Conservation (phyloP, 2,329 filamentous ascomycete genomes). For the Penicillium freii region DNA sequence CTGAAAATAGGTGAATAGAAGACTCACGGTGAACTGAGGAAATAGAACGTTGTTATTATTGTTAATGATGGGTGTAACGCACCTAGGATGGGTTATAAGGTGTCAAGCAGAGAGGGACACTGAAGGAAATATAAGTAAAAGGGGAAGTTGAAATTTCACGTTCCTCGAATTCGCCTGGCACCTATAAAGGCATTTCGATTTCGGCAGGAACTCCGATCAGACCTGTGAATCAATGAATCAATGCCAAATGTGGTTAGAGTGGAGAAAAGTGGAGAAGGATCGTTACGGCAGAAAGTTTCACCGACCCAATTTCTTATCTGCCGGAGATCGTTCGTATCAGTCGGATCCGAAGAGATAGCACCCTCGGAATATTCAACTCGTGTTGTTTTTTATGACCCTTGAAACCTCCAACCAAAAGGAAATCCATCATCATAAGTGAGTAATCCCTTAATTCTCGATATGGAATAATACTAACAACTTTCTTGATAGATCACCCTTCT, state of each 20-base stretch:
- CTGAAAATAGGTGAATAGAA: background rate
- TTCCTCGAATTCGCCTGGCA: background rate
- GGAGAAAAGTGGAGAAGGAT: background rate
- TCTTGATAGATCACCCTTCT: background rate
- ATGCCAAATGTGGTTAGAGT: background rate
- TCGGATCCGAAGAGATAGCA: slow-evolving; percentile 2
- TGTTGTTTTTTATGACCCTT: background rate
- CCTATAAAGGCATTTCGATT: background rate
- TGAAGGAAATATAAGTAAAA: background rate
- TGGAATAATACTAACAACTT: background rate
- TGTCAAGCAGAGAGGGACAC: background rate
- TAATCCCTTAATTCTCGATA: background rate
- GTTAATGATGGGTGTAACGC: background rate
- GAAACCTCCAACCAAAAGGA: background rate
- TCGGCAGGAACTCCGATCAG: background rate
- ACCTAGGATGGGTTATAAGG: background rate
- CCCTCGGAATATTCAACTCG: background rate
- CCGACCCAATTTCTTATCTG: background rate
- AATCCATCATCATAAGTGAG: background rate
- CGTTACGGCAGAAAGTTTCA: background rate
- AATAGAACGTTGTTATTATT: background rate
- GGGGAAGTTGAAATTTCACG: background rate
- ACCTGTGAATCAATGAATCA: background rate
- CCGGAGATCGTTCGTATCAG: slow-evolving; percentile 3
- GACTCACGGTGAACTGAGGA: background rate